Evolutionary conservation across 805 yeast species (phyloP).

Genomic region (Pichia membranifaciens): DNA sequence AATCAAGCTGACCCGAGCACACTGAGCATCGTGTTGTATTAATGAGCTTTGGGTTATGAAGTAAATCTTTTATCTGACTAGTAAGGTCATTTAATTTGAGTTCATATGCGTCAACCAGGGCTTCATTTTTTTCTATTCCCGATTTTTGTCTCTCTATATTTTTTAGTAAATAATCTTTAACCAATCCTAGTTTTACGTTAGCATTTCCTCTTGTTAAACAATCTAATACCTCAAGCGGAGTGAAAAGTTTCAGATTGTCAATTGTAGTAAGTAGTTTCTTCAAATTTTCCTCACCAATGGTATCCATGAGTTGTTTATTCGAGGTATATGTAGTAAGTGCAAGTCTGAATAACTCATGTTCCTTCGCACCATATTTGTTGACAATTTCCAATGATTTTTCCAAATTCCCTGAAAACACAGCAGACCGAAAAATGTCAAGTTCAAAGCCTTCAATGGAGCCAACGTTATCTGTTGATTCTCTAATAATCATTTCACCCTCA

Average conservation of each 20-base stretch:
- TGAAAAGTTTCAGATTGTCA: conserved; percentile 45
- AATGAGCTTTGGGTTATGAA: conserved; percentile 42
- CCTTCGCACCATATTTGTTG: conserved; percentile 52
- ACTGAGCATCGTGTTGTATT: conserved; percentile 51
- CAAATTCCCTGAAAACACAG: conserved; percentile 54
- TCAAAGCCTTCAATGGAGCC: conserved; percentile 34
- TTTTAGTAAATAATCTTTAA: conserved; percentile 62
- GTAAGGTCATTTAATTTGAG: conserved; percentile 55
- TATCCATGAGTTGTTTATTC: conserved; percentile 41
- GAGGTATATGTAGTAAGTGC: conserved; percentile 63
- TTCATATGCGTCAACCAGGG: conserved; percentile 61
- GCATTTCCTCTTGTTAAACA: conserved; percentile 45
- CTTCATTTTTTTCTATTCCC: conserved; percentile 64
- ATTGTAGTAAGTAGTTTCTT: conserved; percentile 47
- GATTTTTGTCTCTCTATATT: conserved; percentile 52
- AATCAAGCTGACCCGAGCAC: conserved; percentile 61
- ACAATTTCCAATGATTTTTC: conserved; percentile 51
- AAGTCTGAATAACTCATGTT: conserved; percentile 59
- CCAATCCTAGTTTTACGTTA: conserved; percentile 47
- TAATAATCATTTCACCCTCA: conserved; percentile 41
- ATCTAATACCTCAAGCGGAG: conserved; percentile 60
- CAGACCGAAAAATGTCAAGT: conserved; percentile 61
- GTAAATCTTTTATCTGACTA: conserved; percentile 46
- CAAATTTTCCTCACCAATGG: conserved; percentile 48
- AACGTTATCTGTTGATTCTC: conserved; percentile 24